Evolutionary conservation across 352 stramenopile species (phyloP), one percentile per base, ranked within the genome.

Genomic region (Phytopythium aichiense): DNA sequence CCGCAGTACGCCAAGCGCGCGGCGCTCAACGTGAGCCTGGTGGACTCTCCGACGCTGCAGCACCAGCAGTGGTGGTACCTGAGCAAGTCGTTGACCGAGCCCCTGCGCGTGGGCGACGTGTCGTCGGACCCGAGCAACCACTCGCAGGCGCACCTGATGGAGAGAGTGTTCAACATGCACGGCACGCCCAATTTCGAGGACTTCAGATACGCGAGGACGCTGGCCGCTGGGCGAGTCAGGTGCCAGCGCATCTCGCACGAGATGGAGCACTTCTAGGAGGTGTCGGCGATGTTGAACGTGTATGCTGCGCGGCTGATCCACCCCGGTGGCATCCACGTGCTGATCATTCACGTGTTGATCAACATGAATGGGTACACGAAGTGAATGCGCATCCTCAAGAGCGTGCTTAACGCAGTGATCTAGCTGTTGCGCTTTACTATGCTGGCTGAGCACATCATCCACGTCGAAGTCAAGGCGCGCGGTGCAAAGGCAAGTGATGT

Each of bases 361-460:
- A 96, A 98, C 66, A 63, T 98, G 30, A 97, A 98, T 60, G 94
- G 92, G 0, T 98, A 98, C 75, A 97, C 88, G 20, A 97, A 95
- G 11, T 98, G 94, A 94, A 96, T 96, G 81, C 87, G 92, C 56
- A 96, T 98, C 56, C 71, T 98, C 18, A 92, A 94, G 69, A 81
- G 89, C 50, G 92, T 98, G 31, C 89, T 87, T 7, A 90, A 97
- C 60, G 89, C 86, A 43, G 73, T 98, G 23, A 66, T 98, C 35
- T 98, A 92, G 90, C 73, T 98, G 33, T 59, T 98, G 61, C 75
- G 87, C 28, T 97, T 97, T 60, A 89, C 74, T 33, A 82, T 68
- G 35, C 77, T 92, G 5, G 81, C 80, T 0, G 89, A 98, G 57
- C 74, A 77, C 4, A 97, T 98, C 66, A 81, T 98, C 43, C 73